Percentiles rank a stretch among this genome's conserved stretches.
phyloP scores from a whole-genome alignment of 345 rosid genomes.

The Eucalyptus marginata region DNA sequence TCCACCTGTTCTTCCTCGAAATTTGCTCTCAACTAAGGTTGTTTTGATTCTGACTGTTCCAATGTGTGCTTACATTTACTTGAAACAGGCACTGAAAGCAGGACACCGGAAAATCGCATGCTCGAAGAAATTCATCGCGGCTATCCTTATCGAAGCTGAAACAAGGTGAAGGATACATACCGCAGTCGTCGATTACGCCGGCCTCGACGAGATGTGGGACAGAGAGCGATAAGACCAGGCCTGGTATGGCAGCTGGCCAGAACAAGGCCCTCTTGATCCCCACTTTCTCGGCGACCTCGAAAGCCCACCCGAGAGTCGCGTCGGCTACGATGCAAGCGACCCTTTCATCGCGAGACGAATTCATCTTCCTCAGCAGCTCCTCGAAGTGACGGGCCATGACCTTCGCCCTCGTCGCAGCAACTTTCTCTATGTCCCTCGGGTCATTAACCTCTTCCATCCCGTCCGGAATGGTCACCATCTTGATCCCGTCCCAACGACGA shows the following conservation, averaged over 20 bases:
- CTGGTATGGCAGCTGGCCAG: background rate
- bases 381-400: constrained; percentile 1
- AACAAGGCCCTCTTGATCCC: background rate
- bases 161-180: constrained; percentile 1
- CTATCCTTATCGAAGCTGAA: background rate
- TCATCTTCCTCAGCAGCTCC: constrained; percentile 3
- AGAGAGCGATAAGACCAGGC: background rate
- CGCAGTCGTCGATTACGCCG: constrained; percentile 1
- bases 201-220: background rate
- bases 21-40: background rate
- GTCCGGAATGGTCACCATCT: constrained; percentile 7
- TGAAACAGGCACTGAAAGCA: background rate
- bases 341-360: background rate
- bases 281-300: constrained; percentile 5
- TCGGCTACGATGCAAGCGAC: constrained; percentile 16
- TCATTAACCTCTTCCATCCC: background rate
- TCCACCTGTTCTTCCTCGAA: background rate
- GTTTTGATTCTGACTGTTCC: background rate
- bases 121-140: background rate
- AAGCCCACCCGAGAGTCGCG: constrained; percentile 7
- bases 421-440: background rate
- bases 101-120: background rate
- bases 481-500: background rate
- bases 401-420: background rate
- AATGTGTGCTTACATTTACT: background rate